Conservation (phyloP, 169 alveolate species). For the Cyclospora cayetanensis region DNA sequence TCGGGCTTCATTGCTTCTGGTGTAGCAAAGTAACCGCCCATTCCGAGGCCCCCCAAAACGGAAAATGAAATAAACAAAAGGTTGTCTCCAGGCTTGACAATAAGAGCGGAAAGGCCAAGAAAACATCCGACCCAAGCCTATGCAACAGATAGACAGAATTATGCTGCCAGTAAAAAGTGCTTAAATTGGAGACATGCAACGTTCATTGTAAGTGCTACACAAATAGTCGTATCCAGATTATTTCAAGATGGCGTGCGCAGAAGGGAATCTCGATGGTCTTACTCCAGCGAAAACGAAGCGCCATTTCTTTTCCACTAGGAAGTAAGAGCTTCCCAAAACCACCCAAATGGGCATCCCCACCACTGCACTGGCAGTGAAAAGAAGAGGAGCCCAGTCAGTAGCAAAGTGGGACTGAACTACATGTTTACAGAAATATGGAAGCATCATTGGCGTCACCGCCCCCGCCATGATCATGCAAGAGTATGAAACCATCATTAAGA, state of each 20-base stretch:
- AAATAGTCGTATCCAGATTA: too few species aligned
- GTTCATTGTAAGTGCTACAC: too few species aligned
- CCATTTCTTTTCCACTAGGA: constrained; percentile 49
- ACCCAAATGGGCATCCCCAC: constrained; percentile 48
- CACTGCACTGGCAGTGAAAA: constrained; percentile 57
- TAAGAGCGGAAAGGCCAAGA: constrained; percentile 46
- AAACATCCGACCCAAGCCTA: constrained; percentile 23
- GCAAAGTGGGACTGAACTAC: constrained; percentile 52
- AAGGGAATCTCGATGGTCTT: not conserved
- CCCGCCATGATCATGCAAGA: constrained; percentile 60
- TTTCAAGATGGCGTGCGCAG: too few species aligned
- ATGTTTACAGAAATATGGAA: constrained; percentile 61
- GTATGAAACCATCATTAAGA: constrained; percentile 45
- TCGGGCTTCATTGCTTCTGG: constrained; percentile 71
- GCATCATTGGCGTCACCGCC: constrained; percentile 59
- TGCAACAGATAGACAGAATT: not conserved
- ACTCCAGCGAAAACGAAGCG: constrained; percentile 38
- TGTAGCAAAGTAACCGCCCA: constrained; percentile 62
- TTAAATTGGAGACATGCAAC: not conserved
- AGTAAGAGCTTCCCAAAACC: constrained; percentile 40
- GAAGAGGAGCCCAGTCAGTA: constrained; percentile 62
- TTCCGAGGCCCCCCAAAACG: constrained; percentile 54
- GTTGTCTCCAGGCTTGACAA: constrained; percentile 29
- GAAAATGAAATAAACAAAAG: constrained; percentile 35
- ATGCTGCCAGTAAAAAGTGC: not conserved